A percentile compares a stretch with the other conserved stretches of the same genome.
These are phyloP conservation scores for Skeletonema potamos DNA, from an alignment of 108 stramenopile genomes.

Conservation along the genomic window DNA sequence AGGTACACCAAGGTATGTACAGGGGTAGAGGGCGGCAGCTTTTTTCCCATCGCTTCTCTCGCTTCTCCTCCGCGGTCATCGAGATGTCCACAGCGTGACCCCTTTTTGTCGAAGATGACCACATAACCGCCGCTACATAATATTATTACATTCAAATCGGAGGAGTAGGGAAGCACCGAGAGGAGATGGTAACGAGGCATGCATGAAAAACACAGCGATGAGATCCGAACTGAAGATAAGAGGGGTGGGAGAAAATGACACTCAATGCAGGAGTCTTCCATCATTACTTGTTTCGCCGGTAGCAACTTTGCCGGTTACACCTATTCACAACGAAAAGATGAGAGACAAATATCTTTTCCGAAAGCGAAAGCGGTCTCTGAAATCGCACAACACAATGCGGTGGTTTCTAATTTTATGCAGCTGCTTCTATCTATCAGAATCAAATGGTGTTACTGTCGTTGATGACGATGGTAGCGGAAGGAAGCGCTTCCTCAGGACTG, in stretches of 20 bases:
- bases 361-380: background rate
- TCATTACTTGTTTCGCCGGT: background rate
- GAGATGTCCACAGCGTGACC: too few relatives aligned
- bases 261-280: background rate
- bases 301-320: background rate
- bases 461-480: background rate
- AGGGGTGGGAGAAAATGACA: background rate
- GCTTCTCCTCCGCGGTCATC: too few relatives aligned
- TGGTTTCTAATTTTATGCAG: background rate
- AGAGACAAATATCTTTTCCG: background rate
- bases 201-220: background rate
- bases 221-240: background rate
- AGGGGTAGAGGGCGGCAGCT: too few relatives aligned
- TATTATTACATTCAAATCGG: too few relatives aligned
- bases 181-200: background rate
- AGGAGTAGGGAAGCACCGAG: too few relatives aligned
- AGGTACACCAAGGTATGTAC: too few relatives aligned
- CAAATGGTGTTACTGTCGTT: background rate
- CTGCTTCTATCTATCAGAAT: slow-evolving; percentile 6
- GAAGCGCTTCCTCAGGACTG: background rate
- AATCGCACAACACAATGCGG: background rate
- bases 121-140: too few relatives aligned
- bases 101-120: too few relatives aligned
- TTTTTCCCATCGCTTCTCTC: too few relatives aligned
- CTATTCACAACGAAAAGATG: background rate